Evolutionary conservation across 805 yeast genomes (phyloP).

Genomic region (Wickerhamiella allomyrinae): DNA sequence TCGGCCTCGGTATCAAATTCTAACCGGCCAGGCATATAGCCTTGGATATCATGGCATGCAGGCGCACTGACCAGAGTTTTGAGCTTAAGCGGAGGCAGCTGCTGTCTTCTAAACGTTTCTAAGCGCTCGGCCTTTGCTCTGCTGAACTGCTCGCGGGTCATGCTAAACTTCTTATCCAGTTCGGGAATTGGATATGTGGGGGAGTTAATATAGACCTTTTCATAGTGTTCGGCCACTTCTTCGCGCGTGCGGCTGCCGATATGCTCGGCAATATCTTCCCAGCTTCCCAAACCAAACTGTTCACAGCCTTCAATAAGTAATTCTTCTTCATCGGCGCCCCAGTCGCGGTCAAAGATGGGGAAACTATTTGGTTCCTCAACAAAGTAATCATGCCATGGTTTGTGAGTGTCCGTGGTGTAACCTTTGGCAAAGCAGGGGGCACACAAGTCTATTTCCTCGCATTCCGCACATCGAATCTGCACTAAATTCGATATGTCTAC

Average conservation of each 20-base stretch:
- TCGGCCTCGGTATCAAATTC: constrained; percentile 95
- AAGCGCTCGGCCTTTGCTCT: constrained; percentile 53
- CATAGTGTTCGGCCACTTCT: constrained; percentile 79
- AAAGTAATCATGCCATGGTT: constrained; percentile 86
- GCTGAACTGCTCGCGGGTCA: constrained; percentile 57
- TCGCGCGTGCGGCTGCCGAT: constrained; percentile 86
- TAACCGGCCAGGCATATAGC: constrained; percentile 96
- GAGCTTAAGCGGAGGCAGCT: constrained; percentile 67
- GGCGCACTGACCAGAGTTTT: constrained; percentile 91
- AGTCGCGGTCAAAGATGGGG: constrained; percentile 75
- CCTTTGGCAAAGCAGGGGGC: constrained; percentile 95
- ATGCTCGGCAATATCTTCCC: constrained; percentile 97
- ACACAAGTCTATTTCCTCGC: constrained; percentile 91
- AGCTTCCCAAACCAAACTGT: constrained; percentile 81
- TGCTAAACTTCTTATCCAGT: constrained; percentile 52
- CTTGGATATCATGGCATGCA: constrained; percentile 91
- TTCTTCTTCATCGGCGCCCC: constrained; percentile 99
- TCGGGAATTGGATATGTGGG: constrained; percentile 79
- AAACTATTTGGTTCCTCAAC: constrained; percentile 89
- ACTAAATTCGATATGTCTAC: constrained; percentile 89
- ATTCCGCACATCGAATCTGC: constrained; percentile 80
- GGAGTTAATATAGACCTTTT: constrained; percentile 52
- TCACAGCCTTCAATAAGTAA: constrained; percentile 83
- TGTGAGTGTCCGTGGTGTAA: constrained; percentile 62
- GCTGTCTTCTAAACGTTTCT: constrained; percentile 52